A percentile compares a stretch with the other conserved stretches of the same genome.
phyloP scores from a whole-genome alignment of 225 moss, liverwort and hornwort species.

The Climacium dendroides region DNA sequence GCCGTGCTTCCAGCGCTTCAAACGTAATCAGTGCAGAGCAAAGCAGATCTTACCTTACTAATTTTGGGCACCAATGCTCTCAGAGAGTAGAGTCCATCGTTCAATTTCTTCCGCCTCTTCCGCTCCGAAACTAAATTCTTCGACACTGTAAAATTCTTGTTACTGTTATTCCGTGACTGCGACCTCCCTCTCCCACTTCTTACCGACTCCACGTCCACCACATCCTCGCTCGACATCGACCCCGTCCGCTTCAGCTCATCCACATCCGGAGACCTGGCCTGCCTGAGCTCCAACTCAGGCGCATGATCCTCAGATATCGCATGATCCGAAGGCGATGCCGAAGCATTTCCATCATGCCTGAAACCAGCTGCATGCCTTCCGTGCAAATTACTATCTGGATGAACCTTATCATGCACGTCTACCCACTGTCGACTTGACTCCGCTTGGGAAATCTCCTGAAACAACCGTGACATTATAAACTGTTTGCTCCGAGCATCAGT shows the following conservation, averaged over 20 bases:
- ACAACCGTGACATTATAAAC: neutral
- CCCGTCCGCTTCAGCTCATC: neutral
- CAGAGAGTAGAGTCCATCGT: conserved; percentile 37
- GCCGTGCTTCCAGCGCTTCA: neutral
- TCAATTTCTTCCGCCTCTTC: conserved; percentile 45
- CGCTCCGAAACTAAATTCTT: conserved; percentile 44
- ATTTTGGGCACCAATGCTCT: conserved; percentile 45
- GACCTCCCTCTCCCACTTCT: neutral
- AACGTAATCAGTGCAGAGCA: neutral
- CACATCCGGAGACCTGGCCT: neutral
- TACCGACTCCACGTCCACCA: neutral
- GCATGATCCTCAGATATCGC: conserved; percentile 2
- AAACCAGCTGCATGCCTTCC: neutral
- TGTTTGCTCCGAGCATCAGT: neutral
- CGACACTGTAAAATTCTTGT: neutral
- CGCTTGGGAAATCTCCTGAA: neutral
- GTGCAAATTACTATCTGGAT: neutral
- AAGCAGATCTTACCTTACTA: conserved; percentile 18
- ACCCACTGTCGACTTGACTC: neutral
- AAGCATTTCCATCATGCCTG: neutral
- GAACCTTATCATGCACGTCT: neutral
- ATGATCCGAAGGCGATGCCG: conserved; percentile 3
- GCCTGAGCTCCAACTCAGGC: neutral
- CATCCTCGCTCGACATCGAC: conserved; percentile 9
- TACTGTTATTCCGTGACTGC: neutral